Evolutionary conservation across 208 protist species (phyloP).

Genomic region (Naegleria gruberi): DNA sequence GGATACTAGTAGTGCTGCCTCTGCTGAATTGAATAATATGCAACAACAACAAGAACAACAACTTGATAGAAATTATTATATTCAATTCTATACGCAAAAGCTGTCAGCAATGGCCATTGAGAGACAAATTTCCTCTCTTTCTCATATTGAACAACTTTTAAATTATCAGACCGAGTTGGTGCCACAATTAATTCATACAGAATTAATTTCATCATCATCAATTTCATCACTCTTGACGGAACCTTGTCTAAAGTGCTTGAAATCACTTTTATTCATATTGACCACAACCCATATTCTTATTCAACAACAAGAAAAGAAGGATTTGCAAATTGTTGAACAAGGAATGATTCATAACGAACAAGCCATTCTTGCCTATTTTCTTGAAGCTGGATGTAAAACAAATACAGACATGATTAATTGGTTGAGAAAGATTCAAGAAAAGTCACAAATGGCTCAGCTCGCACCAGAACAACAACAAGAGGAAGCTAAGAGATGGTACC

Average conservation of each 20-base stretch:
- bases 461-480: neutral
- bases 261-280: neutral
- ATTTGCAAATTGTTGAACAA: neutral
- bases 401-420: neutral
- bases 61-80: neutral
- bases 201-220: neutral
- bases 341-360: neutral
- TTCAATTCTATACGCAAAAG: neutral
- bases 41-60: too few species aligned
- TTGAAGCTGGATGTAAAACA: neutral
- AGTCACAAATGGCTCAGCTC: neutral
- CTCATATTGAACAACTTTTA: neutral
- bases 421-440: neutral
- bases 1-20: too few species aligned
- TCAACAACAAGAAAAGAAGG: neutral
- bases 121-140: neutral
- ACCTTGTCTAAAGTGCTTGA: neutral
- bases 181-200: neutral
- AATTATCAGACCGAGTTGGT: neutral
- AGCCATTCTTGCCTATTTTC: neutral
- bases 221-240: neutral
- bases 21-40: too few species aligned
- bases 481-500: neutral
- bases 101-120: neutral
- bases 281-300: neutral